Conservation (phyloP, 306 rosid genomes). For the Acmispon strigosus region DNA sequence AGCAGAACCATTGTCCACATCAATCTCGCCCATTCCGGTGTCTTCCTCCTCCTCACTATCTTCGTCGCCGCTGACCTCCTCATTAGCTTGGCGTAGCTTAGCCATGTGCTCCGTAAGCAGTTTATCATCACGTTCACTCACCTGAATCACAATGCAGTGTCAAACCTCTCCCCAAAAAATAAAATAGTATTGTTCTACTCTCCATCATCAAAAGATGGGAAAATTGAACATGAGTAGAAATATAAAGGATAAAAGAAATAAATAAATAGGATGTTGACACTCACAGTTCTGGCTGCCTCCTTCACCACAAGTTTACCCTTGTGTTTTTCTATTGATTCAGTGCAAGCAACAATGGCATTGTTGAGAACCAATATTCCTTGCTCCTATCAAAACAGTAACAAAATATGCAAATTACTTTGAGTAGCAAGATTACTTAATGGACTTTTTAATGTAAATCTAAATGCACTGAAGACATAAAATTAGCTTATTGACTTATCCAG, state of each 20-base stretch:
- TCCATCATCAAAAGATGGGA: neutral
- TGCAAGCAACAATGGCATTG: slow-evolving; percentile 68
- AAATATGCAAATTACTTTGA: slow-evolving; percentile 2
- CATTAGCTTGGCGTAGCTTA: slow-evolving; percentile 71
- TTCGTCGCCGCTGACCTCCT: slow-evolving; percentile 75
- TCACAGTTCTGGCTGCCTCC: slow-evolving; percentile 93
- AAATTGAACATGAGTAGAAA: neutral
- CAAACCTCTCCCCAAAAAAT: neutral
- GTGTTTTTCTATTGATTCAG: slow-evolving; percentile 68
- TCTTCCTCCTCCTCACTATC: slow-evolving; percentile 97
- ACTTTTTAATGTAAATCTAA: neutral
- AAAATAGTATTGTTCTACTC: neutral
- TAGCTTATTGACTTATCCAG: neutral
- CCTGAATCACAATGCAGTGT: slow-evolving; percentile 44
- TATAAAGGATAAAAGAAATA: neutral
- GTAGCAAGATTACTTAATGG: neutral
- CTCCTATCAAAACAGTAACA: slow-evolving; percentile 46
- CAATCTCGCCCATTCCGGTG: slow-evolving; percentile 89
- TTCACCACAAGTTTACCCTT: slow-evolving; percentile 86
- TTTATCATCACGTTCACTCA: slow-evolving; percentile 89
- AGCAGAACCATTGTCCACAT: slow-evolving; percentile 54
- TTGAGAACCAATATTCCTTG: slow-evolving; percentile 81
- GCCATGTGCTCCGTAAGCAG: slow-evolving; percentile 81
- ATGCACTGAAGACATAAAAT: neutral
- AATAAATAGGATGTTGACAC: slow-evolving; percentile 25